A percentile compares a stretch with the other conserved stretches of the same genome.
Evolutionary conservation across 495 filamentous ascomycete genomes (phyloP).

Genomic region (Penicillium chermesinum): DNA sequence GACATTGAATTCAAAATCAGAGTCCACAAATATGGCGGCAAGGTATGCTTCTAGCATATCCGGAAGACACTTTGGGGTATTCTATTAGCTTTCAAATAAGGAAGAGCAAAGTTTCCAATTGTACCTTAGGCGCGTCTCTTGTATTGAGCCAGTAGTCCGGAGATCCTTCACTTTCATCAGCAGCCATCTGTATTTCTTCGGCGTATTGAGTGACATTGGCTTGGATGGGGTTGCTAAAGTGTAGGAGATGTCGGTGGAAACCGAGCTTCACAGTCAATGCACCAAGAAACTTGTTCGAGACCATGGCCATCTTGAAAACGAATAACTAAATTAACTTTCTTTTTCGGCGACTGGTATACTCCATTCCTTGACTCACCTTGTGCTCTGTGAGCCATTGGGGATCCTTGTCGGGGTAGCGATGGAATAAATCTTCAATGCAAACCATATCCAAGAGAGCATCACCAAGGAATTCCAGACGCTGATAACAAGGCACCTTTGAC

Average conservation of each 20-base stretch:
- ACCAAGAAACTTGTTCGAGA: constrained; percentile 91
- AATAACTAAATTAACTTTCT: neutral
- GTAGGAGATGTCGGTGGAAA: constrained; percentile 69
- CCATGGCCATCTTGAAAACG: constrained; percentile 77
- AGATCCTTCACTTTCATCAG: constrained; percentile 47
- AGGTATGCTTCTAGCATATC: constrained; percentile 89
- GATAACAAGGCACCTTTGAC: constrained; percentile 80
- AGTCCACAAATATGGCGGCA: constrained; percentile 90
- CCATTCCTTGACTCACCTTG: constrained; percentile 48
- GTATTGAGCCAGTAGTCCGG: constrained; percentile 74
- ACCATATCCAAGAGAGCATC: constrained; percentile 88
- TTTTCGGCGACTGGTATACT: constrained; percentile 2
- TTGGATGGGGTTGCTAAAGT: constrained; percentile 54
- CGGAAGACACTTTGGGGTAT: constrained; percentile 57
- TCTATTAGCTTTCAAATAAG: no score
- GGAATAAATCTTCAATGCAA: constrained; percentile 75
- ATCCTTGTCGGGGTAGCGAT: constrained; percentile 69
- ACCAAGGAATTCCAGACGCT: constrained; percentile 89
- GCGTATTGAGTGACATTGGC: constrained; percentile 65
- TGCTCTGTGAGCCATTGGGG: constrained; percentile 98
- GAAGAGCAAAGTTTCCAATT: neutral
- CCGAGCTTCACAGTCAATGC: constrained; percentile 70
- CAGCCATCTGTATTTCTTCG: constrained; percentile 55
- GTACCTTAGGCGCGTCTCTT: constrained; percentile 67
- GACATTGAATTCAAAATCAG: constrained; percentile 66